Percentiles rank a stretch among this genome's conserved stretches.
Conservation (phyloP, 441 rosid genomes). For the Erysimum cheiri region DNA sequence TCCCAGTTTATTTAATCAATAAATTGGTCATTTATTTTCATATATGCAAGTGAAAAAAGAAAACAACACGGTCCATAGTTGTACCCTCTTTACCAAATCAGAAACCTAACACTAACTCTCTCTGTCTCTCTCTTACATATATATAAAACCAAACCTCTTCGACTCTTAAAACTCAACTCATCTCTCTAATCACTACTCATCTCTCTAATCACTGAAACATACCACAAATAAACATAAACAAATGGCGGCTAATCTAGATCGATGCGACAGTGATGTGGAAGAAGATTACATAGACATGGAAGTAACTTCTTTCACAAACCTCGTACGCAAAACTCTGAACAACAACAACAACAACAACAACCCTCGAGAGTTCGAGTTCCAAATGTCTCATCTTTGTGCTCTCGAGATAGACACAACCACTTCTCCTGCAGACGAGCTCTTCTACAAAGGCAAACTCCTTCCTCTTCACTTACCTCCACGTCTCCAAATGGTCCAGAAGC, state of each 20-base stretch:
- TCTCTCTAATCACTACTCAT: conserved; percentile 31
- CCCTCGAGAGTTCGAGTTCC: conserved; percentile 73
- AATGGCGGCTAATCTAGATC: conserved; percentile 54
- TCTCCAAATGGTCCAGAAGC: conserved; percentile 64
- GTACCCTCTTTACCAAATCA: conserved; percentile 44
- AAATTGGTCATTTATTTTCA: background rate
- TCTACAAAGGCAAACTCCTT: conserved; percentile 79
- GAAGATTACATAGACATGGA: conserved; percentile 76
- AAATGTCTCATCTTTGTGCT: conserved; percentile 57
- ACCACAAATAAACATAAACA: conserved; percentile 18
- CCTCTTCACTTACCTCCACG: conserved; percentile 81
- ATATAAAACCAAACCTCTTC: conserved; percentile 39
- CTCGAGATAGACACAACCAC: conserved; percentile 54
- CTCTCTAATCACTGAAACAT: conserved; percentile 29
- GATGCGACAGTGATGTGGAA: conserved; percentile 51
- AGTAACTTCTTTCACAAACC: conserved; percentile 58
- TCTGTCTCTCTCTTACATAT: conserved; percentile 21
- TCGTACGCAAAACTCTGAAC: conserved; percentile 48
- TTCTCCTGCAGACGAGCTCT: conserved; percentile 81
- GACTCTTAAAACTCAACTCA: conserved; percentile 7
- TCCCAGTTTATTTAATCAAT: background rate
- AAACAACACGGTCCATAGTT: conserved; percentile 37
- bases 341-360: conserved; percentile 47
- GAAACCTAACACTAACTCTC: conserved; percentile 39
- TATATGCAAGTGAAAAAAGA: conserved; percentile 12